Evolutionary conservation across 2,329 filamentous ascomycete species (phyloP), one percentile per base, ranked within the genome.

Genomic region (Cercospora sp.): DNA sequence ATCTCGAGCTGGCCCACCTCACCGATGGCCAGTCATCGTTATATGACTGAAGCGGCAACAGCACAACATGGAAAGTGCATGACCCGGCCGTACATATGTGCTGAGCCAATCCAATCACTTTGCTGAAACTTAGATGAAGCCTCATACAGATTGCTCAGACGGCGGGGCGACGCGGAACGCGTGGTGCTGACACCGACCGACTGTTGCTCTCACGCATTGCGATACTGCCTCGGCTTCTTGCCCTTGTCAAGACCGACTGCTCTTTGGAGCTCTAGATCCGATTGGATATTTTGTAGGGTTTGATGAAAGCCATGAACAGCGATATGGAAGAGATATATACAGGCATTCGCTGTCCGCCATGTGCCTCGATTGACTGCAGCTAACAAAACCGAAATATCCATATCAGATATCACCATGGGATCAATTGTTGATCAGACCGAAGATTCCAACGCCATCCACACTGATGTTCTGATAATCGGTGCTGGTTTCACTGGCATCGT

Each of bases 401-500:
- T 3, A 16, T 51, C 2, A 6, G 21, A 51, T 16, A 3, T 24
- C 21, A 51, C 6, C 45, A 51, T 51, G 45, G 45, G 45, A 24
- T 51, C 21, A 6, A 26, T 3, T 26, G 45, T 3, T 26, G 45
- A 51, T 12, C 45, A 51, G 10, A 12, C 4, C 2, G 21, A 13
- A 6, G 21, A 13, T 4, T 13, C 21, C 45, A 13, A 51, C 3
- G 21, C 18, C 7, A 68, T 72, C 16, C 43, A 73, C 13, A 66
- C 71, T 34, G 75, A 77, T 59, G 74, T 69, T 3, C 43, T 76
- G 5, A 70, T 76, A 9, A 78, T 82, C 2, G 81, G 81, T 18
- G 81, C 80, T 49, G 81, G 81, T 0, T 82, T 82, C 65, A 78
- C 78, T 16, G 81, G 81, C 18, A 76, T 82, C 6, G 82, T 80